Evolutionary conservation across 345 rosid species (phyloP), one percentile per base, ranked within the genome.

Genomic region (Populus euphratica): DNA sequence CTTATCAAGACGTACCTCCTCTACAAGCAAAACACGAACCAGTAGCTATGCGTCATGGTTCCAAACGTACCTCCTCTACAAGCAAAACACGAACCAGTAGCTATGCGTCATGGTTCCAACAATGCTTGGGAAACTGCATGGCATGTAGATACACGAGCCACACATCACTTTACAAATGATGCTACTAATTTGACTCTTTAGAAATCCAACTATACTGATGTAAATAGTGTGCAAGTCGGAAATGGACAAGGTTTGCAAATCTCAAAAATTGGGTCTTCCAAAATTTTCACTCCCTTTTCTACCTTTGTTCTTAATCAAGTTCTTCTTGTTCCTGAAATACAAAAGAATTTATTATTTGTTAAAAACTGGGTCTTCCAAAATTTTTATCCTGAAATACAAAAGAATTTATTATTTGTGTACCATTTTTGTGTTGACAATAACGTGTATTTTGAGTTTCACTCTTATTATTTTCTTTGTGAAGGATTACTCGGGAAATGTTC

Each of bases 211-310:
- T 52, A 52, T 7, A 1, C 0, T 20, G 10, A 23, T 20, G 9
- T 23, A 18, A 0, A 52, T 0, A 20, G 4, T 52, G 11, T 7
- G 0, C 61, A 20, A 6, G 9, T 52, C 8, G 10, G 59, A 18
- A 52, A 52, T 20, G 4, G 1, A 2, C 59, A 52, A 52, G 59
- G 59, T 52, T 52, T 52, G 11, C 11, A 7, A 20, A 52, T 52
- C 3, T 18, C 10, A 18, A 52, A 52, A 7, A 18, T 0, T 20
- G 0, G 59, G 23, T 0, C 23, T 1, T 52, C 11, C 1, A 0
- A 18, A 20, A 20, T 20, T 20, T 18, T 10, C 7, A 52, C 59
- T 52, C 23, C 23, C 9, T 52, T 2, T 20, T 18, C 23, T 20
- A 20, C 59, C 2, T 52, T 52, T 52, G n/a, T 52, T 6, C 9